Evolutionary conservation across 2,329 filamentous ascomycete species (phyloP).

Genomic region (Aspergillus bombycis): DNA sequence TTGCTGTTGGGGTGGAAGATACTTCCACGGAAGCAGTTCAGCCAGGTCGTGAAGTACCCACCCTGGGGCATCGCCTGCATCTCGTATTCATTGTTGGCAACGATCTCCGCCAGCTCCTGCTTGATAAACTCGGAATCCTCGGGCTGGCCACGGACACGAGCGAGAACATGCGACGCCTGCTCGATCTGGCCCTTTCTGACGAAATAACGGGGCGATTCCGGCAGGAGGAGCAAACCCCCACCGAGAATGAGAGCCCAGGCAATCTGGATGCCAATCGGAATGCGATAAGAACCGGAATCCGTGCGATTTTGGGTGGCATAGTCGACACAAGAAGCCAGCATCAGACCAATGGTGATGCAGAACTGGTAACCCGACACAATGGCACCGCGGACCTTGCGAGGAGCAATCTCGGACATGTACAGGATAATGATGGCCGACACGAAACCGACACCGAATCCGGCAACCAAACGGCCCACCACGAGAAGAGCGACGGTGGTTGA

Average conservation of each 20-base stretch:
- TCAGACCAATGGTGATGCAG: constrained; percentile 77
- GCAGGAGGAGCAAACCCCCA: constrained; percentile 72
- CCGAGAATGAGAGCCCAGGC: constrained; percentile 77
- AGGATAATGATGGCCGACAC: constrained; percentile 79
- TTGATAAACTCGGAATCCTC: constrained; percentile 73
- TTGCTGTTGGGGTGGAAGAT: constrained; percentile 57
- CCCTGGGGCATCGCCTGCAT: constrained; percentile 65
- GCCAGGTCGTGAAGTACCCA: constrained; percentile 71
- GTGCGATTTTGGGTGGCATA: constrained; percentile 67
- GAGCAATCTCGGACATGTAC: constrained; percentile 82
- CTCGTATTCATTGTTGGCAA: constrained; percentile 89
- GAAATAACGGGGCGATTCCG: constrained; percentile 83
- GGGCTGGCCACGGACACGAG: constrained; percentile 74
- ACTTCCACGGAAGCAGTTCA: constrained; percentile 63
- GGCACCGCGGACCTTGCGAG: constrained; percentile 74
- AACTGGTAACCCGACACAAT: constrained; percentile 84
- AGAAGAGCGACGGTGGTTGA: constrained; percentile 61
- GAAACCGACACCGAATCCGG: constrained; percentile 78
- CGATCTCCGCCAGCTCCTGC: constrained; percentile 78
- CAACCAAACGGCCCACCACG: constrained; percentile 73
- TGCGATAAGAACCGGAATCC: constrained; percentile 73
- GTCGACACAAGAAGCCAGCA: constrained; percentile 74
- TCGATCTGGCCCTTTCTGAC: constrained; percentile 76
- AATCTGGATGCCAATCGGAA: constrained; percentile 80
- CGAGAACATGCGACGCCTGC: constrained; percentile 64